Conservation (phyloP, 495 filamentous ascomycete genomes). For the Penicillium nucicola region DNA sequence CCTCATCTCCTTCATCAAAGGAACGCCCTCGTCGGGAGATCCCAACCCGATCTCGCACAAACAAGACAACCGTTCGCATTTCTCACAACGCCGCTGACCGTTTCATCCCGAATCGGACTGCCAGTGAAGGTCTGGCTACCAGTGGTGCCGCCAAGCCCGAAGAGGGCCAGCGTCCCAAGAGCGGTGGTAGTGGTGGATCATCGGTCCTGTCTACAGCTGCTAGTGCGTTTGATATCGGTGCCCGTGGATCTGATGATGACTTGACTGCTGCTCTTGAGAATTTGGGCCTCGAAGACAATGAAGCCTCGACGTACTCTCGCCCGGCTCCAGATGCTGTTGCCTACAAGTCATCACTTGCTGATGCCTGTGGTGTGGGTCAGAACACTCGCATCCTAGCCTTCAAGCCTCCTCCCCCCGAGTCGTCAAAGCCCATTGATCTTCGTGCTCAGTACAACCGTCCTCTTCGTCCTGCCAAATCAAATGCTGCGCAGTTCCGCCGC, state of each 20-base stretch:
- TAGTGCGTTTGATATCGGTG: conserved; percentile 61
- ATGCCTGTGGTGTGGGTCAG: conserved; percentile 86
- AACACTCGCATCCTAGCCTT: conserved; percentile 97
- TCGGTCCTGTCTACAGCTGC: conserved; percentile 67
- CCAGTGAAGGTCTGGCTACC: conserved; percentile 83
- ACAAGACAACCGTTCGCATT: conserved; percentile 71
- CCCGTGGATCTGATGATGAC: conserved; percentile 67
- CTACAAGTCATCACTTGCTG: conserved; percentile 88
- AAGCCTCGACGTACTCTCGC: conserved; percentile 60
- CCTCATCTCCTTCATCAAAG: conserved; percentile 69
- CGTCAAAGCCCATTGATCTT: conserved; percentile 95
- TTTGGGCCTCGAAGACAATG: conserved; percentile 66
- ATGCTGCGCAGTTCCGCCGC: conserved; percentile 79
- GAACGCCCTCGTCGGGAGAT: conserved; percentile 58
- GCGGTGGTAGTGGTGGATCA: conserved; percentile 65
- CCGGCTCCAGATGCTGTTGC: conserved; percentile 83
- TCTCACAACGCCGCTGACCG: conserved; percentile 77
- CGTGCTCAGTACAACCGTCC: conserved; percentile 97
- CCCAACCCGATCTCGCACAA: conserved; percentile 58
- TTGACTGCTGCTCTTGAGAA: conserved; percentile 74
- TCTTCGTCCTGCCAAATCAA: conserved; percentile 69
- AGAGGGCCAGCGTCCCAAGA: conserved; percentile 67
- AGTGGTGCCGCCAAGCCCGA: conserved; percentile 77
- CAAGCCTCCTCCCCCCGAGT: conserved; percentile 95
- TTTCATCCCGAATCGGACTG: conserved; percentile 90